Evolutionary conservation across 805 yeast species (phyloP).

Genomic region (Teunomyces pallodes): DNA sequence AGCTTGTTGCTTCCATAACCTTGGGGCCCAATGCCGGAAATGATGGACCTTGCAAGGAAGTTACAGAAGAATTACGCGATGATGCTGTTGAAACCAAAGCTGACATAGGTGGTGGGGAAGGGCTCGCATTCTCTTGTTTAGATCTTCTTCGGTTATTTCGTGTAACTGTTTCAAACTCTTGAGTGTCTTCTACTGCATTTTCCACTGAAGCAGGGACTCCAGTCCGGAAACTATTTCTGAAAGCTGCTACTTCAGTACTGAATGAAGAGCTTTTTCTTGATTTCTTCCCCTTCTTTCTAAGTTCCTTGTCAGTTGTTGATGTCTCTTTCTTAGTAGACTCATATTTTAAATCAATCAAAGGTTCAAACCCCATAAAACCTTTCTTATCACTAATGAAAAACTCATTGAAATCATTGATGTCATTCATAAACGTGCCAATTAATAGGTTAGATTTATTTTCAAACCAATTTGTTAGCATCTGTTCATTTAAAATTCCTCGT

Average conservation of each 20-base stretch:
- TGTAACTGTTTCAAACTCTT: constrained; percentile 27
- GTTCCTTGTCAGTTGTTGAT: constrained; percentile 1
- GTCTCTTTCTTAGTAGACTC: constrained; percentile 8
- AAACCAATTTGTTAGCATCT: constrained; percentile 17
- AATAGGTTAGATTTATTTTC: constrained; percentile 16
- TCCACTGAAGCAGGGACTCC: constrained; percentile 7
- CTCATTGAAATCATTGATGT: constrained; percentile 23
- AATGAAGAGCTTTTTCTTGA: constrained; percentile 23
- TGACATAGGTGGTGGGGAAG: constrained; percentile 5
- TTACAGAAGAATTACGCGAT: constrained; percentile 1
- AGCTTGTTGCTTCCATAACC: neutral
- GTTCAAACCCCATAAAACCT: constrained; percentile 33
- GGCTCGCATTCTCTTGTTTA: constrained; percentile 5
- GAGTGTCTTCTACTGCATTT: constrained; percentile 19
- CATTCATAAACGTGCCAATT: constrained; percentile 19
- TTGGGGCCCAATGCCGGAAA: constrained; percentile 5
- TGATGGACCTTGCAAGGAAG: neutral
- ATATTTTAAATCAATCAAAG: constrained; percentile 31
- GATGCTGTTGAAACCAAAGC: neutral
- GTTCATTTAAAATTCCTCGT: constrained; percentile 14
- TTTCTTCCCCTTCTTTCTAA: constrained; percentile 12
- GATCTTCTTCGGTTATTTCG: constrained; percentile 17
- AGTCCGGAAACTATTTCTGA: constrained; percentile 23
- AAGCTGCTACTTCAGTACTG: constrained; percentile 19
- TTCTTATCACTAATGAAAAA: constrained; percentile 32